phyloP scores from a whole-genome alignment of 2,329 filamentous ascomycete species.

The Fusarium proliferatum region DNA sequence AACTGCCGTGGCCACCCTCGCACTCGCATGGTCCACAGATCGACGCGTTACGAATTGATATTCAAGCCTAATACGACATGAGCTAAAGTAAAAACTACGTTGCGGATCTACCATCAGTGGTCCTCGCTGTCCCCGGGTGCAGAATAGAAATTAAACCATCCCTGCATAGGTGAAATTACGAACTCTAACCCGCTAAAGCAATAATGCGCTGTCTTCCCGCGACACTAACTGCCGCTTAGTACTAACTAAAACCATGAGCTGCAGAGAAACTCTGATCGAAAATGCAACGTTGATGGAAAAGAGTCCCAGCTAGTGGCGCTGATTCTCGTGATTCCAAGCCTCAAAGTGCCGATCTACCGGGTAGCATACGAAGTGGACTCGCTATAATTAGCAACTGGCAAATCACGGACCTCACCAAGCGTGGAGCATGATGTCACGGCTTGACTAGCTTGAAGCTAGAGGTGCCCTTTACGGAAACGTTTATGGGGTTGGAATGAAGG shows the following conservation, averaged over 20 bases:
- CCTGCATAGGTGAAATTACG: background rate
- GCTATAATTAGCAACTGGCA: constrained; percentile 24
- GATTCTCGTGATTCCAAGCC: constrained; percentile 11
- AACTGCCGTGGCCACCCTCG: background rate
- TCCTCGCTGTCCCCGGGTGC: background rate
- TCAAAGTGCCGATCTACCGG: constrained; percentile 5
- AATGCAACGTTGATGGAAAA: constrained; percentile 13
- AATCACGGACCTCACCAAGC: background rate
- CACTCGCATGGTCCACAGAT: constrained; percentile 13
- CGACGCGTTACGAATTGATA: constrained; percentile 12
- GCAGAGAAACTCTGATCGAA: background rate
- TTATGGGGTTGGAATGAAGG: background rate
- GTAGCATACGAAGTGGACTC: background rate
- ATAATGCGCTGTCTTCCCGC: background rate
- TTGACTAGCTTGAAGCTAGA: background rate
- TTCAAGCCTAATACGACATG: constrained; percentile 4
- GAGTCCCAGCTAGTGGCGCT: background rate
- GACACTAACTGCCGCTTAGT: background rate
- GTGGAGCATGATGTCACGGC: background rate
- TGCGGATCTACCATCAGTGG: background rate
- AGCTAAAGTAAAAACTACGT: constrained; percentile 6
- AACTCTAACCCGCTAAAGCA: background rate
- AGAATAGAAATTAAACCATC: background rate
- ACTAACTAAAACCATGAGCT: background rate
- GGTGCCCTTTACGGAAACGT: fast-evolving